These are phyloP conservation scores for Nemophila menziesii DNA, from an alignment of 257 asterid species.

Conservation along the genomic window DNA sequence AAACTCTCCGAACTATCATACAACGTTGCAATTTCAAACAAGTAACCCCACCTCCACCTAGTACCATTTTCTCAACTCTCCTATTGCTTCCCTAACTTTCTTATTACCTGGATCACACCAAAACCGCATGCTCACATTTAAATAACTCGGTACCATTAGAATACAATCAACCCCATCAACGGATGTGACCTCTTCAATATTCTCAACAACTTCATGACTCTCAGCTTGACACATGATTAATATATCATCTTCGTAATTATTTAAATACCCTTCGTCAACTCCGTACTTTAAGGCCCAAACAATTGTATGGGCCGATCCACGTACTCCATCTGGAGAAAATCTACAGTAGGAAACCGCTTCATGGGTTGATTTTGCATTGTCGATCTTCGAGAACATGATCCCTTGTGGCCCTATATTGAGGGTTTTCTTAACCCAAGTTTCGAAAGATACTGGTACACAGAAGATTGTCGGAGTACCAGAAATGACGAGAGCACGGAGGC, in stretches of 20 bases:
- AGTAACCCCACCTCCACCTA: conserved; percentile 36
- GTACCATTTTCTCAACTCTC: conserved; percentile 51
- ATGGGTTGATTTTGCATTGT: conserved; percentile 45
- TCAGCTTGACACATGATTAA: conserved; percentile 78
- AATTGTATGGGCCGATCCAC: conserved; percentile 78
- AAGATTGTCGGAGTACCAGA: conserved; percentile 55
- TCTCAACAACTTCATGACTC: conserved; percentile 49
- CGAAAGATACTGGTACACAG: conserved; percentile 62
- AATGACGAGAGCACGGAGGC: conserved; percentile 65
- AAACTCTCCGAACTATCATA: conserved; percentile 11
- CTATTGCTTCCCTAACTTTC: conserved; percentile 53
- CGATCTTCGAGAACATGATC: conserved; percentile 84
- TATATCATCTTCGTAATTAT: conserved; percentile 53
- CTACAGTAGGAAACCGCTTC: conserved; percentile 66
- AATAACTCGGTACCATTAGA: conserved; percentile 79
- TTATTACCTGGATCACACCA: conserved; percentile 80
- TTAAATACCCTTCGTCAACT: conserved; percentile 51
- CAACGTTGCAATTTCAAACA: conserved; percentile 73
- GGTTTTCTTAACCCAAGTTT: conserved; percentile 70
- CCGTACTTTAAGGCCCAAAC: conserved; percentile 76
- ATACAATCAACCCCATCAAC: conserved; percentile 76
- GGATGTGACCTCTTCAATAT: conserved; percentile 43
- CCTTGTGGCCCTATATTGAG: conserved; percentile 89
- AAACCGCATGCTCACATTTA: conserved; percentile 80
- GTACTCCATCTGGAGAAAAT: conserved; percentile 58